Percentiles rank a stretch among this genome's conserved stretches.
These are phyloP conservation scores for Lactifluus piperatus DNA, from an alignment of 768 basidiomycete species.

Conservation along the genomic window DNA sequence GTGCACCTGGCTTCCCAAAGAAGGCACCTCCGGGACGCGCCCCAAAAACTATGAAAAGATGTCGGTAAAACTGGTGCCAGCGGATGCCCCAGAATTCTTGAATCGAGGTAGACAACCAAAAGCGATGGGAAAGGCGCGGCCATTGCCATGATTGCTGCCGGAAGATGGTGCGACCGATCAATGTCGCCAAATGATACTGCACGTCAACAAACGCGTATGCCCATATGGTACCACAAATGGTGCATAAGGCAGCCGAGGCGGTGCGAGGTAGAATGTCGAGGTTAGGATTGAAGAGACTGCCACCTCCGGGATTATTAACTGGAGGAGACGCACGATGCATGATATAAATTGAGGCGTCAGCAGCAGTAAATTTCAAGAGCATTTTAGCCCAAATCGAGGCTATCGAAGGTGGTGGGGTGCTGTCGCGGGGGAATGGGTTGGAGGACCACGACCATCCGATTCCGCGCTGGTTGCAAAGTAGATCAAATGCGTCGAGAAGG, in stretches of 20 bases:
- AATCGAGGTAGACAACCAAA: slow-evolving; percentile 30
- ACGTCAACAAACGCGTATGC: neutral
- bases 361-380: too few relatives aligned
- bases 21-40: slow-evolving; percentile 28
- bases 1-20: slow-evolving; percentile 40
- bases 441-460: too few relatives aligned
- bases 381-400: too few relatives aligned
- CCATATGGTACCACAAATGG: neutral
- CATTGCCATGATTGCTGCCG: slow-evolving; percentile 21
- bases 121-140: slow-evolving; percentile 29
- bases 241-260: neutral
- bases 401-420: too few relatives aligned
- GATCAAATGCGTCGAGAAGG: neutral
- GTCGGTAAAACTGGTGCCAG: slow-evolving; percentile 29
- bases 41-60: slow-evolving; percentile 26
- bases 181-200: neutral
- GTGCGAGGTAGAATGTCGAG: neutral
- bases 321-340: too few relatives aligned
- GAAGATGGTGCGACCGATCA: neutral
- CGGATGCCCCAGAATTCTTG: slow-evolving; percentile 31
- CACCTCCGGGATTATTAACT: neutral
- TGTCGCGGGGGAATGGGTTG: too few relatives aligned
- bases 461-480: too few relatives aligned
- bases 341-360: neutral
- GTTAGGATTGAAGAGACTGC: neutral